Percentiles rank a stretch among this genome's conserved stretches.
These are phyloP conservation scores for Scheffersomyces segobiensis DNA, from an alignment of 1,139 yeast species.

Conservation along the genomic window DNA sequence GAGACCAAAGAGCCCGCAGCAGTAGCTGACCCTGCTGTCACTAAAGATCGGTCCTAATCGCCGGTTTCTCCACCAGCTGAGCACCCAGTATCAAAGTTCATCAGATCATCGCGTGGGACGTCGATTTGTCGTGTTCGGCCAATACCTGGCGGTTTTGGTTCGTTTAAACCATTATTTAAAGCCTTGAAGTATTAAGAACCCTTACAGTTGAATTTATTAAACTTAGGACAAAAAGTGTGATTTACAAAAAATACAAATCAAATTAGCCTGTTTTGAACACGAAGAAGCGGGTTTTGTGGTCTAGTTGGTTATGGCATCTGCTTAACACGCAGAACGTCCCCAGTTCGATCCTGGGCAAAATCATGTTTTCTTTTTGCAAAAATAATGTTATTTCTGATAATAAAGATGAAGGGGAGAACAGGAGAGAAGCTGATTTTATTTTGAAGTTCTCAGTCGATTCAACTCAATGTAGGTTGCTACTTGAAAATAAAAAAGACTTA, in stretches of 20 bases:
- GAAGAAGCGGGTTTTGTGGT: constrained; percentile 57
- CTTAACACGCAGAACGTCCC: constrained; percentile 99
- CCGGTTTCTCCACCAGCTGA: no score
- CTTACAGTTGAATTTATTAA: no score
- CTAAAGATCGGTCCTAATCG: no score
- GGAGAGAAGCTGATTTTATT: neutral
- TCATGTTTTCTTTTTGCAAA: constrained; percentile 44
- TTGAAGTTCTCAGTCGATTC: neutral
- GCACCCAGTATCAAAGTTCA: no score
- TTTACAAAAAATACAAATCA: no score
- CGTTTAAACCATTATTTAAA: neutral
- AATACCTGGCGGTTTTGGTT: no score
- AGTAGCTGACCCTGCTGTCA: no score
- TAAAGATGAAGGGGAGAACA: neutral
- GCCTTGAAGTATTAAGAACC: neutral
- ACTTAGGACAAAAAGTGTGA: no score
- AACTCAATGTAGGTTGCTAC: neutral
- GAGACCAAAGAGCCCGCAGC: no score
- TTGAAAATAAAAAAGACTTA: neutral
- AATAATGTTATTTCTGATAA: neutral
- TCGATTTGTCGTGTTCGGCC: no score
- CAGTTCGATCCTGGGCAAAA: constrained; percentile 99
- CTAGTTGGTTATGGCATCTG: constrained; percentile 99
- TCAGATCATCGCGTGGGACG: no score
- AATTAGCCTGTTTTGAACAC: neutral